Base-by-base conservation (phyloP, 441 rosid species). In the Gossypium schwendimanii region DNA sequence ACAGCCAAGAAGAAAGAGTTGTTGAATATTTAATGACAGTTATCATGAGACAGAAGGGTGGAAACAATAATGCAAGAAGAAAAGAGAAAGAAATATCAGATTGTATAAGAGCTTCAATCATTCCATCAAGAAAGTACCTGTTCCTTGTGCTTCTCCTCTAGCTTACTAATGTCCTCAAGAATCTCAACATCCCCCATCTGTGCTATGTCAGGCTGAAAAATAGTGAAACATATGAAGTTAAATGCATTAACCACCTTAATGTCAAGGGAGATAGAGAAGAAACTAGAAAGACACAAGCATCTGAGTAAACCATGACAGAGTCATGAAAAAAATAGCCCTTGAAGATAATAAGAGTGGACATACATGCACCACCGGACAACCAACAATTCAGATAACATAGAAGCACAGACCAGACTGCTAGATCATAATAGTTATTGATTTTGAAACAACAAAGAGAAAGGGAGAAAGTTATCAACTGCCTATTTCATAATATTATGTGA, bases 141-240 rank as follows among this genome's bases (percentile, higher is more conserved):
- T 71, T 76, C 82, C 70, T 66, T 80, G 76, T 80, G 78, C 61
- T 83, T 83, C 62, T 88, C 87, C 87, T 87, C 88, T 78, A 93
- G 81, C 58, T 75, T 83, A 73, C 77, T 76, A 36, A 96, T 84
- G 58, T 89, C 90, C 60, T 80, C 83, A 72, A 55, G 74, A 65
- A 93, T 81, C 77, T 77, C 90, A 69, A 81, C 93, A 79, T 85
- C 89, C 78, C 87, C 96, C 74, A 76, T 70, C 79, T 80, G 85
- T 62, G 80, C 72, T 52, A 70, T 71, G 68, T 84, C 82, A 81
- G 87, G 87, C 94, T 91, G 87, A 77, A 62, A 74, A 78, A 78
- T 20, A 77, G 74, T 57, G 74, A 81, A 57, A 59, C 58, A 15
- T 69, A 76, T 78, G 76, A 33, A 74, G 67, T 69, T 71, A 45